Percentiles rank a stretch among this genome's conserved stretches.
Conservation (phyloP, 163 green algal species). For the Chlorella variabilis region DNA sequence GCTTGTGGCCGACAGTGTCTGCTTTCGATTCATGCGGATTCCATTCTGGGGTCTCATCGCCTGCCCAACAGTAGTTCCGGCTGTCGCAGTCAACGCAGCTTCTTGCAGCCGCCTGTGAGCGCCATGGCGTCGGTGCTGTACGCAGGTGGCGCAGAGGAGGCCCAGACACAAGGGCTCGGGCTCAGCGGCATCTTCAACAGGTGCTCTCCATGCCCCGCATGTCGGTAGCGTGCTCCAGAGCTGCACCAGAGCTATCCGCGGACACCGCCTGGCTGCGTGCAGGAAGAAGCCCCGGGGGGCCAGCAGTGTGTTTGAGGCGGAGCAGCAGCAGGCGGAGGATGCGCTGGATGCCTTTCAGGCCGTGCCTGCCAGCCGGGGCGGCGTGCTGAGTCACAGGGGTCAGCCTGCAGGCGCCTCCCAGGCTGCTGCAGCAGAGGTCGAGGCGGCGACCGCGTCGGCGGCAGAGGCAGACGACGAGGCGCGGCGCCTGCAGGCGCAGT, state of each 20-base stretch:
- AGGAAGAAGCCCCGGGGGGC: not conserved
- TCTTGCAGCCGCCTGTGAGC: too few species aligned
- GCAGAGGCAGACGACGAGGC: not conserved
- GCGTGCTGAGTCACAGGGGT: not conserved
- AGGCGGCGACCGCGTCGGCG: constrained; percentile 16
- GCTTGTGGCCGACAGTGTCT: too few species aligned
- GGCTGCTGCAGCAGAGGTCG: not conserved
- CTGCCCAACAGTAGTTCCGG: too few species aligned
- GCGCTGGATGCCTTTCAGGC: not conserved
- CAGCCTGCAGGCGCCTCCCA: too few species aligned
- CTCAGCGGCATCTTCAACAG: constrained; percentile 19
- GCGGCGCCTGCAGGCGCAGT: not conserved
- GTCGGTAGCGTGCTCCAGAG: too few species aligned
- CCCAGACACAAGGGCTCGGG: not conserved
- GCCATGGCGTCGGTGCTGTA: not conserved
- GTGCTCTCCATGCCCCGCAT: too few species aligned
- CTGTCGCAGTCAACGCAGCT: not conserved
- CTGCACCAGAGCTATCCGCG: not conserved
- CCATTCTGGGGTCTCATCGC: too few species aligned
- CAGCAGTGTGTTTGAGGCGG: not conserved
- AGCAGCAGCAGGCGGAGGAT: not conserved
- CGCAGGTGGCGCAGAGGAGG: not conserved
- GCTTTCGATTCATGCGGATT: too few species aligned
- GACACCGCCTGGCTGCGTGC: not conserved
- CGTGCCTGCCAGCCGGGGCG: not conserved